phyloP scores from a whole-genome alignment of 495 filamentous ascomycete species.

The Darksidea phi region DNA sequence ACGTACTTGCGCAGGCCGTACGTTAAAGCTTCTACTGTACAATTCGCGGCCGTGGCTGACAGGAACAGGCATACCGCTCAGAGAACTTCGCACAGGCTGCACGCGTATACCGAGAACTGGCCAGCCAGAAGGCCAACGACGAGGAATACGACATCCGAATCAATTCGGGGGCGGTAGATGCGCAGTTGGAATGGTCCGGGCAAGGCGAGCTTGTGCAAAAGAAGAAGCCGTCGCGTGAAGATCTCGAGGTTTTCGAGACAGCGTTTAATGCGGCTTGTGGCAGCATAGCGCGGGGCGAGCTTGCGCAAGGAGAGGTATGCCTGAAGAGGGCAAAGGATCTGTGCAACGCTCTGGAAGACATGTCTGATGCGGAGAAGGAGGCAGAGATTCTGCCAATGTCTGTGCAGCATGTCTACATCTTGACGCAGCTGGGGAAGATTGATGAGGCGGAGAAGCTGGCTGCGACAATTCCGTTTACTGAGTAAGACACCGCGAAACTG shows the following conservation, averaged over 20 bases:
- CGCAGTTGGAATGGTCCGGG: conserved; percentile 84
- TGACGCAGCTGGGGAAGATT: conserved; percentile 67
- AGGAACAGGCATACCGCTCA: conserved; percentile 66
- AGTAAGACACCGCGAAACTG: conserved; percentile 49
- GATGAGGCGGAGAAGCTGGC: conserved; percentile 70
- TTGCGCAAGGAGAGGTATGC: conserved; percentile 70
- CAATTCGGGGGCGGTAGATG: conserved; percentile 75
- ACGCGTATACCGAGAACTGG: conserved; percentile 65
- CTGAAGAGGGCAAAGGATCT: conserved; percentile 81
- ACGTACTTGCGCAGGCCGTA: conserved; percentile 86
- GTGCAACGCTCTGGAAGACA: conserved; percentile 78
- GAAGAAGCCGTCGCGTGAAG: conserved; percentile 65
- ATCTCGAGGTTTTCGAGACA: conserved; percentile 88
- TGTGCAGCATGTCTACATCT: conserved; percentile 82
- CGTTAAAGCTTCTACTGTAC: conserved; percentile 32
- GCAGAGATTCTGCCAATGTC: conserved; percentile 81
- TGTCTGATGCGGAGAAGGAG: conserved; percentile 77
- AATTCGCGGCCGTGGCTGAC: conserved; percentile 19
- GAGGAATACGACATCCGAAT: conserved; percentile 87
- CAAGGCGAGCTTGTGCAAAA: conserved; percentile 52
- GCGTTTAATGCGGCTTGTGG: conserved; percentile 89
- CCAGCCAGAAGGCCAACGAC: conserved; percentile 50
- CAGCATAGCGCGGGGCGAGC: conserved; percentile 76
- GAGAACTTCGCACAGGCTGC: conserved; percentile 77
- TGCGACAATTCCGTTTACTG: conserved; percentile 59